Base-by-base conservation (phyloP, 2,329 filamentous ascomycete genomes). In the Hymenoscyphus infarciens region DNA sequence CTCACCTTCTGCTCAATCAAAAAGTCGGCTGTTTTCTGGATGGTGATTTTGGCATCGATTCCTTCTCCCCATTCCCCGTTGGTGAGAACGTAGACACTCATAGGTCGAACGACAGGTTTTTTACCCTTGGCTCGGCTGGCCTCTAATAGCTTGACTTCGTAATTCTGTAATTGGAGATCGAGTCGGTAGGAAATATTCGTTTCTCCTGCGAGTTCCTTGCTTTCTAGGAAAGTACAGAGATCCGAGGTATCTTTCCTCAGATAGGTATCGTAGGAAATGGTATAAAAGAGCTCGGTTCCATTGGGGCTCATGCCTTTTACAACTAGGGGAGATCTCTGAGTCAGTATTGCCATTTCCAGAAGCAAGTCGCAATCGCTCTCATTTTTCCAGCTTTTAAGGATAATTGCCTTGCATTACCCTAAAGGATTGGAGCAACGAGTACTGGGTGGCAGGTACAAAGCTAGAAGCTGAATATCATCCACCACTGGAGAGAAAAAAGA, bases 271-370 rank as follows among this genome's bases (percentile, higher is more conserved):
- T 64, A 71, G 35, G 66, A 67, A 13, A 67, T 62, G 19, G 69
- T 72, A 60, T 68, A 74, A 45, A 61, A 69, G 4, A 74, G 60
- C 52, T 74, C 70, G 10, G 71, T 66, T 1, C 72, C 72, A 31
- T 66, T 64, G 1, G 66, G 64, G 22, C 69, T 70, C 61, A 69
- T 67, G 5, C 65, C 63, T 54, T 73, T 72, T 1, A 73, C 67
- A n/a, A 71, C 58, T 31, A 5, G 5, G 29, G 7, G 7, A 31
- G 29, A 31, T 31, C 5, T 31, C 29, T 3, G 29, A 5, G 29
- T 31, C 29, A 31, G 29, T 31, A 31, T 31, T 31, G 29, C 1
- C 5, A 31, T 31, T 3, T 4, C 29, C 29, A 31, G 5, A 31
- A 31, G 29, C 29, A 31, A 31, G 29, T 31, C 29, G 29, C 29